Evolutionary conservation across 768 basidiomycete genomes (phyloP).

Genomic region (Lentinula edodes): DNA sequence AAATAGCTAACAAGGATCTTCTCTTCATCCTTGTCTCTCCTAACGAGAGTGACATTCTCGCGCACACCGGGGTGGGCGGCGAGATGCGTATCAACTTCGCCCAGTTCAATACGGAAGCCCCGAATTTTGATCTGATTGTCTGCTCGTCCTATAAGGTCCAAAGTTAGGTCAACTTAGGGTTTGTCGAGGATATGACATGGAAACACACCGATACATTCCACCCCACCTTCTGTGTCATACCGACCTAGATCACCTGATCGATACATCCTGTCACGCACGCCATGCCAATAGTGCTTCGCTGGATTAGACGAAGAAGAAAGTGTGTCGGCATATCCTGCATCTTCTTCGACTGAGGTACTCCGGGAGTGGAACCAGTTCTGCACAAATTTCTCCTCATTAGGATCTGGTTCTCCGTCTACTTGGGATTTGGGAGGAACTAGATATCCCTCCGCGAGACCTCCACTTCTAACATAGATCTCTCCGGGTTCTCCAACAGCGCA

Average conservation of each 20-base stretch:
- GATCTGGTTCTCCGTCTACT: slow-evolving; percentile 68
- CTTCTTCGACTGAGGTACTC: not conserved
- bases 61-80: slow-evolving; percentile 88
- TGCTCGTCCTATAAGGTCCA: slow-evolving; percentile 60
- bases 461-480: slow-evolving; percentile 96
- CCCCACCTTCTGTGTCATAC: slow-evolving; percentile 85
- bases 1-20: slow-evolving; percentile 98
- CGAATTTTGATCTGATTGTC: slow-evolving; percentile 99
- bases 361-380: slow-evolving; percentile 78
- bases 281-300: slow-evolving; percentile 86
- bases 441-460: slow-evolving; percentile 94
- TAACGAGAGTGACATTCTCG: slow-evolving; percentile 97
- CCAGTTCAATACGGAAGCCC: slow-evolving; percentile 96
- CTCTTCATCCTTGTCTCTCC: slow-evolving; percentile 98
- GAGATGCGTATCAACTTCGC: slow-evolving; percentile 95
- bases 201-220: slow-evolving; percentile 66
- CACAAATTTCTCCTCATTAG: slow-evolving; percentile 89
- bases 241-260: slow-evolving; percentile 95
- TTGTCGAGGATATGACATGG: not conserved
- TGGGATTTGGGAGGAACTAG: slow-evolving; percentile 74
- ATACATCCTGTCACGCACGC: slow-evolving; percentile 96
- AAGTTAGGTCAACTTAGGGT: not conserved
- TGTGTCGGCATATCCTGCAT: not conserved
- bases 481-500: slow-evolving; percentile 97
- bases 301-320: slow-evolving; percentile 47